Percentiles rank a stretch among this genome's conserved stretches.
These are phyloP conservation scores for Corchorus capsularis DNA, from an alignment of 345 rosid species.

Conservation along the genomic window DNA sequence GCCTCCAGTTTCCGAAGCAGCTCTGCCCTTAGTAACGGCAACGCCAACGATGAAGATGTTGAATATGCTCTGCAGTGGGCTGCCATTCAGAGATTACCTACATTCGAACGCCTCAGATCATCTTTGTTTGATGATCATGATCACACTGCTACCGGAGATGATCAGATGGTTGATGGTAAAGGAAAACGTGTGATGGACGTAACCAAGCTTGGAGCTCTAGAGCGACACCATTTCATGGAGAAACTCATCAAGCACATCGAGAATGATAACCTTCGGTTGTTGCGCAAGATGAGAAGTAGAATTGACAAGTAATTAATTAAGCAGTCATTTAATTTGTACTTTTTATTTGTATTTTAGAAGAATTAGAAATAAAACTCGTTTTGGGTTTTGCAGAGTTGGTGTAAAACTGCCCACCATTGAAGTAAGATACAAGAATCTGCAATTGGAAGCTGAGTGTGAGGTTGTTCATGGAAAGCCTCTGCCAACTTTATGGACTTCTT, in stretches of 20 bases:
- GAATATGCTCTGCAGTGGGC: slow-evolving; percentile 63
- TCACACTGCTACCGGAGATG: neutral
- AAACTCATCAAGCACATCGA: slow-evolving; percentile 68
- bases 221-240: slow-evolving; percentile 57
- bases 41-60: slow-evolving; percentile 29
- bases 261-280: slow-evolving; percentile 59
- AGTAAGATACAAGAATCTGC: slow-evolving; percentile 54
- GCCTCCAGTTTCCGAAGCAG: slow-evolving; percentile 46
- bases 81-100: slow-evolving; percentile 69
- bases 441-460: slow-evolving; percentile 61
- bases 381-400: slow-evolving; percentile 46
- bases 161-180: slow-evolving; percentile 12
- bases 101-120: slow-evolving; percentile 55
- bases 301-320: slow-evolving; percentile 48
- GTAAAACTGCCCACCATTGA: slow-evolving; percentile 61
- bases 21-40: slow-evolving; percentile 28
- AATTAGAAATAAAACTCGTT: neutral
- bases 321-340: no score
- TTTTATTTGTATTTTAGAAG: no score
- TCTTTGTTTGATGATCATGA: slow-evolving; percentile 43
- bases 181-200: slow-evolving; percentile 53
- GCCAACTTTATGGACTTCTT: slow-evolving; percentile 76
- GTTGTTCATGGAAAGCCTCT: slow-evolving; percentile 75
- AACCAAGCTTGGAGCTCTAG: slow-evolving; percentile 55
- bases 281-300: slow-evolving; percentile 54